phyloP scores from a whole-genome alignment of 306 rosid genomes.

The Cucurbita pepo region DNA sequence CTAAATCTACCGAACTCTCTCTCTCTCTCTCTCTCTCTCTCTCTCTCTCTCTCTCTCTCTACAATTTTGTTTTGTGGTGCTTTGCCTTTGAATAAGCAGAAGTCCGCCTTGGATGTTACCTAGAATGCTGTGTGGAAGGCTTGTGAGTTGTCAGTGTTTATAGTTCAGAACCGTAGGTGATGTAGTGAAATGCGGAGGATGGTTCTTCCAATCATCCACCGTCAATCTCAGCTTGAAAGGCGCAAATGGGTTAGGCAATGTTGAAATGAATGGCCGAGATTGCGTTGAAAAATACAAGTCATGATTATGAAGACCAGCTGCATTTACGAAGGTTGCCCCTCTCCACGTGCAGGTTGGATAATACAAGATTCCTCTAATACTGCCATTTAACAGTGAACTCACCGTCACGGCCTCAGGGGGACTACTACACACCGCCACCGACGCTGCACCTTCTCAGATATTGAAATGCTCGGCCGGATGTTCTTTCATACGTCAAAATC shows the following conservation, averaged over 20 bases:
- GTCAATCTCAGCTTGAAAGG: background rate
- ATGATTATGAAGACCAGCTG: background rate
- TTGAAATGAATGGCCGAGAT: background rate
- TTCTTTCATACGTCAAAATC: background rate
- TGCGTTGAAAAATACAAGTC: background rate
- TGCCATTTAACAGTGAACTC: background rate
- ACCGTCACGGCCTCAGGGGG: background rate
- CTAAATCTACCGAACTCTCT: background rate
- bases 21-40: background rate
- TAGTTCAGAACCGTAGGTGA: background rate
- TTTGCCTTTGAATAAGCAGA: background rate
- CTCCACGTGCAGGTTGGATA: background rate
- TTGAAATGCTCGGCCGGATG: background rate
- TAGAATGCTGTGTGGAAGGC: background rate
- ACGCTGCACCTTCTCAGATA: background rate
- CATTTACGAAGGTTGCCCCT: slow-evolving; percentile 1
- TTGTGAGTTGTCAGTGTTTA: slow-evolving; percentile 1
- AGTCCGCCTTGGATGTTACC: background rate
- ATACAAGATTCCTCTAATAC: background rate
- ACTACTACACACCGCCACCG: background rate
- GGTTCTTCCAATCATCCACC: background rate
- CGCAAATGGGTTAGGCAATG: background rate
- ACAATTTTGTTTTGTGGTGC: background rate
- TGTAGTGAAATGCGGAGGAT: background rate
- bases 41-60: background rate